Evolutionary conservation across 2,329 filamentous ascomycete genomes (phyloP).

Genomic region (Hypoxylon sp.): DNA sequence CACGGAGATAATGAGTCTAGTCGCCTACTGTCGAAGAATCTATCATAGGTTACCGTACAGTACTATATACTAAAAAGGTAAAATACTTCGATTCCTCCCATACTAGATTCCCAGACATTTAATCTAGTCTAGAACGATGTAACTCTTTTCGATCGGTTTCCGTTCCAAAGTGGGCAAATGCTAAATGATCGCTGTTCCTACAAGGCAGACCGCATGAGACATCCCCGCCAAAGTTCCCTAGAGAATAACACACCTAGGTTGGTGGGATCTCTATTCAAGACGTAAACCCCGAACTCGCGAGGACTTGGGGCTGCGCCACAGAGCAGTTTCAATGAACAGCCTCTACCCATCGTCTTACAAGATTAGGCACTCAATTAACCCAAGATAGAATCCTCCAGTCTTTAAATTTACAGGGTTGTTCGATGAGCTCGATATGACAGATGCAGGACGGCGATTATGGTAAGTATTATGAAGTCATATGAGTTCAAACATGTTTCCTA

Average conservation of each 20-base stretch:
- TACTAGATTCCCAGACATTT: conserved; percentile 15
- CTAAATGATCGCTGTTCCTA: conserved; percentile 40
- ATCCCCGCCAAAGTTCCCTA: conserved; percentile 19
- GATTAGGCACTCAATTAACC: conserved; percentile 27
- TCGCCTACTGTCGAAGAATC: neutral
- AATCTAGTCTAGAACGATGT: conserved; percentile 22
- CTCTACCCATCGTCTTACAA: conserved; percentile 12
- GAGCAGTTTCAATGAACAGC: conserved; percentile 10
- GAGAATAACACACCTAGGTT: conserved; percentile 1
- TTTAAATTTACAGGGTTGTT: conserved; percentile 21
- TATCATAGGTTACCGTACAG: neutral
- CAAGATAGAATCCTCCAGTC: conserved; percentile 13
- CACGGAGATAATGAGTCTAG: neutral
- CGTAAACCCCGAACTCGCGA: conserved; percentile 28
- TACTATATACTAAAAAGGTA: conserved; percentile 1
- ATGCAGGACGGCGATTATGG: conserved; percentile 19
- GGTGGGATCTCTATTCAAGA: conserved; percentile 23
- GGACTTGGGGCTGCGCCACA: conserved; percentile 34
- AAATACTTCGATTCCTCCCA: conserved; percentile 23
- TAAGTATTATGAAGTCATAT: conserved; percentile 40
- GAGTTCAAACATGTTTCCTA: conserved; percentile 8
- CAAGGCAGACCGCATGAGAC: conserved; percentile 34
- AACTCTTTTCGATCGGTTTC: conserved; percentile 28
- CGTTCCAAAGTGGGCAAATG: conserved; percentile 33
- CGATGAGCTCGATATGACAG: conserved; percentile 28